These are phyloP conservation scores for Dactylonectria macrodidyma DNA, from an alignment of 2,329 filamentous ascomycete genomes.

Conservation along the genomic window DNA sequence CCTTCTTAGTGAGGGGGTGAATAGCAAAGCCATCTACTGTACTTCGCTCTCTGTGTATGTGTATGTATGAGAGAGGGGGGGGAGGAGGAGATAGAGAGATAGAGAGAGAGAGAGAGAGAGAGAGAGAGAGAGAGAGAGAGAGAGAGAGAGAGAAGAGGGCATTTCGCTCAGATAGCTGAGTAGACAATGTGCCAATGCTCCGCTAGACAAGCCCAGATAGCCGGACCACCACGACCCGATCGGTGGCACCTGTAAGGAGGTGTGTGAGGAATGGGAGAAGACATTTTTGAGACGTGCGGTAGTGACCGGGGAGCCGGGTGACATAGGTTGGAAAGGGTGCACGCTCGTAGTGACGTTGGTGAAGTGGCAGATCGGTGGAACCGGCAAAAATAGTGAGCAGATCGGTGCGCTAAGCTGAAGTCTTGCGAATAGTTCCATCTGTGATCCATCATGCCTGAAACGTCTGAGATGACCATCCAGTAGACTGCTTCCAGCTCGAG, in stretches of 20 bases:
- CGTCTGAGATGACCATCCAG: neutral
- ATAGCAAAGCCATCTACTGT: neutral
- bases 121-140: too few species aligned
- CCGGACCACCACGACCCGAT: slow-evolving; percentile 14
- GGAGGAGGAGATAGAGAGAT: too few species aligned
- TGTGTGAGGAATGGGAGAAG: neutral
- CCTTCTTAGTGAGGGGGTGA: neutral
- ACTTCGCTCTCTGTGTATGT: too few species aligned
- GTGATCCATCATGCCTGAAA: neutral
- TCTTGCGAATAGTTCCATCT: neutral
- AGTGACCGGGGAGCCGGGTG: neutral
- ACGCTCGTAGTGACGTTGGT: neutral
- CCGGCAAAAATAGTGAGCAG: neutral
- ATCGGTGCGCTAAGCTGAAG: neutral
- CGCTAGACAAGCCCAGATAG: slow-evolving; percentile 18
- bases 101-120: too few species aligned
- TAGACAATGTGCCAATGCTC: neutral
- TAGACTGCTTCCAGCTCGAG: neutral
- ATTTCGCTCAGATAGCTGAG: slow-evolving; percentile 6
- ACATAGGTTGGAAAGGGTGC: neutral
- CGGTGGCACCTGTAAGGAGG: slow-evolving; percentile 10
- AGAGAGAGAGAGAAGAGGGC: slow-evolving; percentile 1
- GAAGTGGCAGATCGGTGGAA: slow-evolving; percentile 2
- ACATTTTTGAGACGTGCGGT: neutral
- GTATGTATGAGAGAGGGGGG: too few species aligned